phyloP scores from a whole-genome alignment of 1,284 basidiomycete species.

The Phellopilus nigrolimitatus region DNA sequence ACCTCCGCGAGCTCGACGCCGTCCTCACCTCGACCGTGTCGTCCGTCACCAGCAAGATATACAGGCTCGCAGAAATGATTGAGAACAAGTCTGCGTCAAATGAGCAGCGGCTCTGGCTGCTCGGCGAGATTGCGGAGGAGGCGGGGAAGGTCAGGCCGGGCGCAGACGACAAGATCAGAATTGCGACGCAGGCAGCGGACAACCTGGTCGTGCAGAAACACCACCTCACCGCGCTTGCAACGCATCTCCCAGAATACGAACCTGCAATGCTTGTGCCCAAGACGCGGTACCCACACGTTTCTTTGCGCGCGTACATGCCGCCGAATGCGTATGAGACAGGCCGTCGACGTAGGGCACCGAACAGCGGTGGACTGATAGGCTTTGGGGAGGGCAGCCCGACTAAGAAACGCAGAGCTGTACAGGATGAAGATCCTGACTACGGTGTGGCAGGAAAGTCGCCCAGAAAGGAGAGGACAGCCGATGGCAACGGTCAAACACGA shows the following conservation, averaged over 20 bases:
- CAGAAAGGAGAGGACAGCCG: slow-evolving; percentile 41
- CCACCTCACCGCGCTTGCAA: slow-evolving; percentile 65
- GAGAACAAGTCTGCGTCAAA: slow-evolving; percentile 65
- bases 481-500: slow-evolving; percentile 32
- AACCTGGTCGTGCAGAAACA: slow-evolving; percentile 69
- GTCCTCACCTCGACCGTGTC: slow-evolving; percentile 87
- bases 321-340: slow-evolving; percentile 53
- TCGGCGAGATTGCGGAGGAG: slow-evolving; percentile 93
- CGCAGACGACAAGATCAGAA: slow-evolving; percentile 98
- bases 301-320: slow-evolving; percentile 60
- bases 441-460: slow-evolving; percentile 34
- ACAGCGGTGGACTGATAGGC: slow-evolving; percentile 41
- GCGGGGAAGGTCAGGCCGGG: slow-evolving; percentile 89
- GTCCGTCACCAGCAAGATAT: slow-evolving; percentile 75
- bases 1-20: slow-evolving; percentile 96
- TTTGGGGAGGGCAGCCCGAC: slow-evolving; percentile 46
- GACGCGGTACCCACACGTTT: slow-evolving; percentile 71
- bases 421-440: slow-evolving; percentile 57
- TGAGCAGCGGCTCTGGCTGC: slow-evolving; percentile 79
- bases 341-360: slow-evolving; percentile 44
- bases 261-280: slow-evolving; percentile 49
- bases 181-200: slow-evolving; percentile 92
- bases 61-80: slow-evolving; percentile 70
- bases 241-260: slow-evolving; percentile 66
- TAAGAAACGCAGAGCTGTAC: slow-evolving; percentile 53